phyloP scores from a whole-genome alignment of 305 asterid species.

The Fraxinus sp. region DNA sequence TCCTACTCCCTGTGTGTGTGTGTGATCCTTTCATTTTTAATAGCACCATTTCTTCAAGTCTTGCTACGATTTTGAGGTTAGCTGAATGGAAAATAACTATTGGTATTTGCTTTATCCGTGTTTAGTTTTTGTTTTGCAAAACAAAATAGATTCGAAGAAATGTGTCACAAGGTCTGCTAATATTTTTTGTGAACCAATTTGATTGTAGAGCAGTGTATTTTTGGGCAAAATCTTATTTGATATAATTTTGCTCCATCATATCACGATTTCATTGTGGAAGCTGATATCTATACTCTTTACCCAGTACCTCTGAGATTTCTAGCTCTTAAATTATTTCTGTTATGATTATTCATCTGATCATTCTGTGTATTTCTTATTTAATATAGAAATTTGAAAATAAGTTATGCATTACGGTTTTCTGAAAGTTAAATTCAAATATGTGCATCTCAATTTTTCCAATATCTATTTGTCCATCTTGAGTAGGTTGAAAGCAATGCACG shows the following conservation, averaged over 20 bases:
- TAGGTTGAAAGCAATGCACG: constrained; percentile 78
- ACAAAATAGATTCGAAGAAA: not conserved
- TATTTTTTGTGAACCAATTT: not conserved
- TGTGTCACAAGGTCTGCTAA: not conserved
- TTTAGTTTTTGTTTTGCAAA: not conserved
- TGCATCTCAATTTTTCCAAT: not conserved
- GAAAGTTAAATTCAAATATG: not conserved
- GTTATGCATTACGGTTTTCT: not conserved
- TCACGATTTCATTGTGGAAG: not conserved
- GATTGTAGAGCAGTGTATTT: not conserved
- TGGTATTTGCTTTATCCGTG: not conserved
- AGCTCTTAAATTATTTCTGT: not conserved
- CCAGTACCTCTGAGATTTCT: not conserved
- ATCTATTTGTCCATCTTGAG: constrained; percentile 6
- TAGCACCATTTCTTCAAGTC: not conserved
- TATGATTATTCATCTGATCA: not conserved
- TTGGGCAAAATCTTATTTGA: not conserved
- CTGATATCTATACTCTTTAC: not conserved
- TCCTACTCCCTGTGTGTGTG: not conserved
- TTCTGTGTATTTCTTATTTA: not conserved
- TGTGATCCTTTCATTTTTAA: not conserved
- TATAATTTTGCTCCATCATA: not conserved
- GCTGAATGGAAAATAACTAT: not conserved
- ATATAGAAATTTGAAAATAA: not conserved
- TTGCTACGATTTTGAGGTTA: not conserved